Evolutionary conservation across 2,329 filamentous ascomycete genomes (phyloP), one percentile per base, ranked within the genome.

Genomic region (Dactylellina leptospora): DNA sequence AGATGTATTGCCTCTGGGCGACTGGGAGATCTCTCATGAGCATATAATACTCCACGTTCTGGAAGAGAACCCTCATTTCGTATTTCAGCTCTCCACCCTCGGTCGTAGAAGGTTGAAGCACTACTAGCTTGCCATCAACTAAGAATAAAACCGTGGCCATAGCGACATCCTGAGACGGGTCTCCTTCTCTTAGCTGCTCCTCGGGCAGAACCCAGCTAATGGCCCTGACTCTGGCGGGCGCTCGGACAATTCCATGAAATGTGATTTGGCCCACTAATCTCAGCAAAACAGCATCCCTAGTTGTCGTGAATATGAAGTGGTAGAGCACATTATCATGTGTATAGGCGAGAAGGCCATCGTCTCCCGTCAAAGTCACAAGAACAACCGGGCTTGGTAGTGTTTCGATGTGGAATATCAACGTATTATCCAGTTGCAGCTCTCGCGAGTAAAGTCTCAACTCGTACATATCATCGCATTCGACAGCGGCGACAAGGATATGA

Each of bases 251-350:
- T 47, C 95, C 95, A 79, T 99, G 91, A 76, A 99, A 95, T 10
- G 92, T 93, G 77, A 99, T 99, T 79, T 97, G 95, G 8, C 96
- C 95, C n/a, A 97, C 93, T 78, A 96, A 92, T 4, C 96, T 86
- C 27, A 97, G 84, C 30, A 96, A 85, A 28, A 76, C 74, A 20
- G 88, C 82, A 13, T 84, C 88, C n/a, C 85, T 84, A 20, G 87
- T 84, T 0, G 87, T 85, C 0, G 90, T 88, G 74, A 99, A 93
- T 71, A 99, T 88, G 79, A 92, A 99, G 79, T 99, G 95, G 78
- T 97, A 95, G 13, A 99, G 84, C 9, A 96, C 85, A 79, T 99
- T 99, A 78, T 97, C 93, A 79, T 96, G 93, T 0, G 95, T 99
- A 79, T 99, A 99, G 9, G 97, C 93, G 28, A 99, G 85, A 25